A percentile compares a stretch with the other conserved stretches of the same genome.
Evolutionary conservation across 1,284 basidiomycete species (phyloP).

Genomic region (Apiotrichum sp.): DNA sequence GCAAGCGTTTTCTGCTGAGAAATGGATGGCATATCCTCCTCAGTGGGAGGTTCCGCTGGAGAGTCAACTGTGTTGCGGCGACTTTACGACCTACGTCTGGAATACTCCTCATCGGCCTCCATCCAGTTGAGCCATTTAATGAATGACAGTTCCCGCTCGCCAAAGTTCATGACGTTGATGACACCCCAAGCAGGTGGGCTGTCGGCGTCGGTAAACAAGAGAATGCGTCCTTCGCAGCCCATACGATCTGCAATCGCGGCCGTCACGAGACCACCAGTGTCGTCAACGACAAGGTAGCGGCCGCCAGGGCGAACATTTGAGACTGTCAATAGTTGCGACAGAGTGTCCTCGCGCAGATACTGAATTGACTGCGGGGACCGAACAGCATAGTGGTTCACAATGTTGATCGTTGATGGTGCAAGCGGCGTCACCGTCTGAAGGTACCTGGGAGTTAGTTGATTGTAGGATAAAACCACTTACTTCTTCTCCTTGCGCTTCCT

Average conservation of each 20-base stretch:
- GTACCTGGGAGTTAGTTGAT: constrained; percentile 55
- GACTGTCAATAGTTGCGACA: constrained; percentile 80
- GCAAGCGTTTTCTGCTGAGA: constrained; percentile 29
- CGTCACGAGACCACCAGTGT: constrained; percentile 83
- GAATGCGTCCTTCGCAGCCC: constrained; percentile 73
- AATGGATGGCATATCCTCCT: constrained; percentile 29
- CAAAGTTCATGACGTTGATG: constrained; percentile 78
- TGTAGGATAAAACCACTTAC: constrained; percentile 49
- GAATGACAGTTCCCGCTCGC: constrained; percentile 55
- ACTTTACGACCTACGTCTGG: constrained; percentile 26
- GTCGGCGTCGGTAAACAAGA: constrained; percentile 84
- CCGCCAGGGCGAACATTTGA: constrained; percentile 81
- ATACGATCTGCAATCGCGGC: constrained; percentile 77
- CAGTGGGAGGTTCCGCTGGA: constrained; percentile 32
- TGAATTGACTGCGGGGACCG: constrained; percentile 77
- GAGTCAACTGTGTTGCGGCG: too few species aligned
- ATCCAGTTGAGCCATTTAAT: constrained; percentile 83
- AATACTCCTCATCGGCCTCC: constrained; percentile 67
- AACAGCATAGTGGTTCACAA: constrained; percentile 65
- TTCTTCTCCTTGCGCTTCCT: constrained; percentile 90
- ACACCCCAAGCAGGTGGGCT: constrained; percentile 89
- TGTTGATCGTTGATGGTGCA: constrained; percentile 79
- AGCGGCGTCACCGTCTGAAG: constrained; percentile 82
- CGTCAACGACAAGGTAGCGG: constrained; percentile 82
- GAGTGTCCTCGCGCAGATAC: constrained; percentile 77